phyloP scores from a whole-genome alignment of 2,329 filamentous ascomycete species.

The Drechslera avenae region DNA sequence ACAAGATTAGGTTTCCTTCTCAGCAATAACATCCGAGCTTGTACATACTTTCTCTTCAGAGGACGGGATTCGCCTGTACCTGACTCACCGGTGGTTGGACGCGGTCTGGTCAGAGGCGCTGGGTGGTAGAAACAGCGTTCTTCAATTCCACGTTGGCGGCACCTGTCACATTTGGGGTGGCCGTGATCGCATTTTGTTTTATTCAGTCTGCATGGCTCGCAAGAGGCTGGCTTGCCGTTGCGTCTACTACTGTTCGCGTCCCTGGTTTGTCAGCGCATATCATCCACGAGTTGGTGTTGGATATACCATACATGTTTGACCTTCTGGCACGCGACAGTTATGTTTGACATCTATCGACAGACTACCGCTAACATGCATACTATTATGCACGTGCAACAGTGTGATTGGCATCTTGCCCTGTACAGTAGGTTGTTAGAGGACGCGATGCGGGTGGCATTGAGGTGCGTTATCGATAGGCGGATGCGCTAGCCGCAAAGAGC shows the following conservation, averaged over 20 bases:
- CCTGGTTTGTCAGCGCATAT: slow-evolving; percentile 21
- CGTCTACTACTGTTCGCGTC: slow-evolving; percentile 34
- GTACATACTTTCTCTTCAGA: slow-evolving; percentile 37
- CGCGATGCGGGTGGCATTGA: neutral
- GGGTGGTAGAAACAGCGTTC: slow-evolving; percentile 45
- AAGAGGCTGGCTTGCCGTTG: slow-evolving; percentile 43
- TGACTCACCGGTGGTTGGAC: slow-evolving; percentile 18
- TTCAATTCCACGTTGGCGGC: slow-evolving; percentile 40
- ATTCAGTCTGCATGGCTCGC: slow-evolving; percentile 42
- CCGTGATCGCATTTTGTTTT: slow-evolving; percentile 44
- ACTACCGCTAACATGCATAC: neutral
- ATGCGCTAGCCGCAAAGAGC: neutral
- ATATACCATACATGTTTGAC: neutral
- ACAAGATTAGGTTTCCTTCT: neutral
- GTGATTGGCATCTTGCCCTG: neutral
- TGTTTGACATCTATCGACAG: neutral
- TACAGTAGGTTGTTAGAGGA: neutral
- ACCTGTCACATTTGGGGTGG: slow-evolving; percentile 41
- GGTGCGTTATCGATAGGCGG: neutral
- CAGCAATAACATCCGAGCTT: neutral
- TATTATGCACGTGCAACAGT: neutral
- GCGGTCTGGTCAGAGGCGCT: slow-evolving; percentile 41
- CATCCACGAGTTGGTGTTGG: neutral
- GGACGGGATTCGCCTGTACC: slow-evolving; percentile 23
- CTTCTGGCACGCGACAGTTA: neutral